Percentiles rank a stretch among this genome's conserved stretches.
These are phyloP conservation scores for Leptodontidium sp. DNA, from an alignment of 2,329 filamentous ascomycete genomes.

Conservation along the genomic window DNA sequence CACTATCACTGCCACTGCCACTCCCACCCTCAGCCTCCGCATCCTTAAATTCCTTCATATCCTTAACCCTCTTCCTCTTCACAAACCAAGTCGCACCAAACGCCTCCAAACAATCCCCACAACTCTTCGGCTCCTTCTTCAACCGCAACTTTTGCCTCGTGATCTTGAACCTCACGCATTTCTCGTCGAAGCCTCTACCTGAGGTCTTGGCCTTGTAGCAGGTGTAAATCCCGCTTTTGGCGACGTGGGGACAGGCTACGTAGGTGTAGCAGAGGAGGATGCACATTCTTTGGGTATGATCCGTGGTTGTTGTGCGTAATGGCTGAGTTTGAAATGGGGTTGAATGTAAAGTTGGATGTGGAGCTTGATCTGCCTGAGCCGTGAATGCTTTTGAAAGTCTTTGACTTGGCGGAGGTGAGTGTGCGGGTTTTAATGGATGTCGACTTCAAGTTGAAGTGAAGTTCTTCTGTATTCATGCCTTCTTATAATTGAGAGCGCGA, in stretches of 20 bases:
- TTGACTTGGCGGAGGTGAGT: too few relatives aligned
- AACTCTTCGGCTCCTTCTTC: background rate
- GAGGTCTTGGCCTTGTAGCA: background rate
- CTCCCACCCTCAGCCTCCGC: too few relatives aligned
- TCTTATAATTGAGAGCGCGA: too few relatives aligned
- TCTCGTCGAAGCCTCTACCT: background rate
- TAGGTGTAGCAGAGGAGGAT: conserved; percentile 9
- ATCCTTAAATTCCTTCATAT: background rate
- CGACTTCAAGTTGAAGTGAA: too few relatives aligned
- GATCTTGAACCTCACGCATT: background rate
- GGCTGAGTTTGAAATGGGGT: too few relatives aligned
- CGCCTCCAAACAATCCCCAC: background rate
- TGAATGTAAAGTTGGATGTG: too few relatives aligned
- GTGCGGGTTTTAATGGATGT: too few relatives aligned
- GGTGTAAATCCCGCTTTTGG: background rate
- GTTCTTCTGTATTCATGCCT: too few relatives aligned
- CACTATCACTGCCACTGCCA: too few relatives aligned
- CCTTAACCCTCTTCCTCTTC: background rate
- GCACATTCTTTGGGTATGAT: background rate
- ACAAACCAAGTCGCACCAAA: background rate
- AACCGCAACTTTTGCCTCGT: background rate
- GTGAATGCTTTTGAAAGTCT: too few relatives aligned
- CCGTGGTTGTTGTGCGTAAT: too few relatives aligned
- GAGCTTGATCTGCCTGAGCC: too few relatives aligned
- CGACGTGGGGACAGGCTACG: background rate